Evolutionary conservation across 176 grass and related monocot species (phyloP).

Genomic region (Saccharum spontaneum): DNA sequence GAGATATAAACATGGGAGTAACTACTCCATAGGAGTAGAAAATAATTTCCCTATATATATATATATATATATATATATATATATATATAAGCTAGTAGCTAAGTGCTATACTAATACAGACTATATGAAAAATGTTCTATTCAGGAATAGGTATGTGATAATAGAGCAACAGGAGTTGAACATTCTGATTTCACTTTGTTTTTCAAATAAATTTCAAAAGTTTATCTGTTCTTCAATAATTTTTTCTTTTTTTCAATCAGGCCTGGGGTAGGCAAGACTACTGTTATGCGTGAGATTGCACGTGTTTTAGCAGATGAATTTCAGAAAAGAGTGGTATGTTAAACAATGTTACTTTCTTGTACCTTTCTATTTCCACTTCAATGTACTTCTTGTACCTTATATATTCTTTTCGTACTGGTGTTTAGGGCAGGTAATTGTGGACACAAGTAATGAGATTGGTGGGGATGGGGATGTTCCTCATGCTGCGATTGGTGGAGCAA

Average conservation of each 20-base stretch:
- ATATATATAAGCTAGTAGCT: not conserved
- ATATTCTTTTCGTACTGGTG: slow-evolving; percentile 46
- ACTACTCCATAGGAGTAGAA: too few relatives aligned
- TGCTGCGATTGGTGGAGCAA: slow-evolving; percentile 87
- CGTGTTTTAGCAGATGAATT: slow-evolving; percentile 93
- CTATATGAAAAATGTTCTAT: not conserved
- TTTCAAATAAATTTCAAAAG: not conserved
- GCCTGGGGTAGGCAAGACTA: slow-evolving; percentile 97
- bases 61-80: too few relatives aligned
- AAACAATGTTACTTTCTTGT: slow-evolving; percentile 16
- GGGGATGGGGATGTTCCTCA: slow-evolving; percentile 96
- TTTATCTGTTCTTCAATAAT: not conserved
- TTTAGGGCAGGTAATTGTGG: slow-evolving; percentile 97
- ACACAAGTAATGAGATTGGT: slow-evolving; percentile 98
- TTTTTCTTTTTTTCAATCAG: slow-evolving; percentile 43
- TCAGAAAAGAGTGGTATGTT: slow-evolving; percentile 87
- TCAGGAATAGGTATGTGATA: not conserved
- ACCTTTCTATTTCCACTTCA: slow-evolving; percentile 11
- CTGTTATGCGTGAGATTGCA: slow-evolving; percentile 97
- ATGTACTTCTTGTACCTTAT: slow-evolving; percentile 26
- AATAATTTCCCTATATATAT: too few relatives aligned
- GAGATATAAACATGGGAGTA: too few relatives aligned
- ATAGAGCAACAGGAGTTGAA: not conserved
- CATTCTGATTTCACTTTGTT: not conserved
- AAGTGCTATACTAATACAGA: not conserved